Evolutionary conservation across 352 stramenopile species (phyloP).

Genomic region (Peronospora farinosa): DNA sequence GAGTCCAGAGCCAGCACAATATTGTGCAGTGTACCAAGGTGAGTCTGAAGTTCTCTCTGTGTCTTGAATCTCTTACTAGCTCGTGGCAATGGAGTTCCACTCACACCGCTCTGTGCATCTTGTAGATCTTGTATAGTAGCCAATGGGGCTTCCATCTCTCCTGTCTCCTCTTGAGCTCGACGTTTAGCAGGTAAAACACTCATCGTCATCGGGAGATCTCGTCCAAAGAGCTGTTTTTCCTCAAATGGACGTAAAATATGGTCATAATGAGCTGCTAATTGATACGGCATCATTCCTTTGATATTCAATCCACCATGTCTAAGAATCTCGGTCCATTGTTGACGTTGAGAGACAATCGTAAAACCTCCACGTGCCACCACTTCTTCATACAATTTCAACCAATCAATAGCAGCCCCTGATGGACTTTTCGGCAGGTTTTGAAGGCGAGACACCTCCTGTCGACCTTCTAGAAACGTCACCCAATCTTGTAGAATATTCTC

Average conservation of each 20-base stretch:
- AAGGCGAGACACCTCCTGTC: conserved; percentile 38
- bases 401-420: conserved; percentile 53
- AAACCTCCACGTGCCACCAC: conserved; percentile 64
- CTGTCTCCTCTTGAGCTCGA: conserved; percentile 4
- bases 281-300: conserved; percentile 52
- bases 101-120: conserved; percentile 50
- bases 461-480: conserved; percentile 46
- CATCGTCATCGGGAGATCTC: conserved; percentile 36
- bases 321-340: conserved; percentile 50
- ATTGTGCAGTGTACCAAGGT: conserved; percentile 54
- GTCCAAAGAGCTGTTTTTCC: conserved; percentile 69
- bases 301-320: conserved; percentile 44
- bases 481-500: conserved; percentile 56
- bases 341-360: conserved; percentile 39
- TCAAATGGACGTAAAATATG: conserved; percentile 56
- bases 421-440: conserved; percentile 49
- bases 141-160: conserved; percentile 34
- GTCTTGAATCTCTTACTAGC: conserved; percentile 63
- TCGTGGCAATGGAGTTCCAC: conserved; percentile 53
- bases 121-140: conserved; percentile 59
- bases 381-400: conserved; percentile 77
- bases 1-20: conserved; percentile 73
- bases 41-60: conserved; percentile 36
- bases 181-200: conserved; percentile 29
- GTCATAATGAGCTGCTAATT: conserved; percentile 57